Evolutionary conservation across 352 stramenopile genomes (phyloP).

Genomic region (Pythium chondricola): DNA sequence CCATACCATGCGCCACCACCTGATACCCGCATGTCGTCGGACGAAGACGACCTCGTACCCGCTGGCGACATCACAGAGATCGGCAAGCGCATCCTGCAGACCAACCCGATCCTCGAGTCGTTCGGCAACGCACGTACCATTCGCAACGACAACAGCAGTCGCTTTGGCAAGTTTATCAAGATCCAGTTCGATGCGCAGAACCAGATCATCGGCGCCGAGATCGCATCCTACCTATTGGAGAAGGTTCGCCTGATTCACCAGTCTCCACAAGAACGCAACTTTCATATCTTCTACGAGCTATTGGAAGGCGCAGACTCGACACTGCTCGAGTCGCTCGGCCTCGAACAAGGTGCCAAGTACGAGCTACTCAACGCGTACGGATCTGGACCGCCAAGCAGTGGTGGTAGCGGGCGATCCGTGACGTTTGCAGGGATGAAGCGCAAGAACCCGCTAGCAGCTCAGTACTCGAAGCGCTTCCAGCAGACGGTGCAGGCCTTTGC

Average conservation of each 20-base stretch:
- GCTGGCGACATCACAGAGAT: constrained; percentile 59
- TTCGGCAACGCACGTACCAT: constrained; percentile 97
- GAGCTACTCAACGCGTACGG: constrained; percentile 86
- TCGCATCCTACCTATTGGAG: constrained; percentile 96
- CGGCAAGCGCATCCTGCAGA: constrained; percentile 89
- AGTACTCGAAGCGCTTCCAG: constrained; percentile 52
- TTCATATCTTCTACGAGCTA: constrained; percentile 96
- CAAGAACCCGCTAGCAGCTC: constrained; percentile 23
- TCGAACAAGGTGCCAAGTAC: constrained; percentile 72
- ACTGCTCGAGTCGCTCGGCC: constrained; percentile 52
- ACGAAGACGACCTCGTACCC: constrained; percentile 11
- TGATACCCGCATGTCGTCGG: constrained; percentile 7
- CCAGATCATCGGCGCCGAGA: constrained; percentile 89
- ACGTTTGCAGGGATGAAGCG: constrained; percentile 1
- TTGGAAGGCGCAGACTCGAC: constrained; percentile 71
- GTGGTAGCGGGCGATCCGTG: constrained; percentile 31
- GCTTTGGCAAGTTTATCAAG: constrained; percentile 96
- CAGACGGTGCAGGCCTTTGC: constrained; percentile 72
- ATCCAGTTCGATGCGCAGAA: constrained; percentile 84
- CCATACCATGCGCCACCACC: too few relatives aligned
- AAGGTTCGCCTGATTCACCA: constrained; percentile 95
- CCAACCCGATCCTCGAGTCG: constrained; percentile 95
- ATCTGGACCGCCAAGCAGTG: constrained; percentile 33
- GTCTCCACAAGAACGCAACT: constrained; percentile 89
- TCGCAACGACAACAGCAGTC: constrained; percentile 94